A percentile compares a stretch with the other conserved stretches of the same genome.
These are phyloP conservation scores for Fusarium udum DNA, from an alignment of 2,329 filamentous ascomycete species.

Conservation along the genomic window DNA sequence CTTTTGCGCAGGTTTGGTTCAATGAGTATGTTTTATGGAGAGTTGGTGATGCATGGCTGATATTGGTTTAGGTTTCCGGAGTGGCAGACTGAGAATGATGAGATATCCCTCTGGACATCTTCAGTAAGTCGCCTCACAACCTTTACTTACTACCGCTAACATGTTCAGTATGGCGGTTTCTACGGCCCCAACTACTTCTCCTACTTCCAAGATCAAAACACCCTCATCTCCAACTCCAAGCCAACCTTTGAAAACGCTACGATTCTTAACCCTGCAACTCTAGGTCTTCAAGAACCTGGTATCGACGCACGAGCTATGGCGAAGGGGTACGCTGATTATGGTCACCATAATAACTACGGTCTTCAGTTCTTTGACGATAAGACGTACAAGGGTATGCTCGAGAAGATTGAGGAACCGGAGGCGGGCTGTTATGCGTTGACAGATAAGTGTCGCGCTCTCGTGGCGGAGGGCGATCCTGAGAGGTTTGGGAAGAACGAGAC, in stretches of 20 bases:
- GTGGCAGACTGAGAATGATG: constrained; percentile 59
- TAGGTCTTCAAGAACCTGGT: constrained; percentile 75
- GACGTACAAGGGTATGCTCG: constrained; percentile 23
- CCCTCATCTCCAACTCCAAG: constrained; percentile 39
- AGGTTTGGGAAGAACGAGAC: constrained; percentile 50
- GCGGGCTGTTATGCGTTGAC: constrained; percentile 63
- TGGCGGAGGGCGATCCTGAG: constrained; percentile 48
- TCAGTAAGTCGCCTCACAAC: constrained; percentile 46
- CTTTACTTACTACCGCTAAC: neutral
- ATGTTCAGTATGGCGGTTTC: constrained; percentile 64
- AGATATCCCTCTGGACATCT: constrained; percentile 71
- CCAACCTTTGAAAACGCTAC: constrained; percentile 53
- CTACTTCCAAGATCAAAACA: constrained; percentile 67
- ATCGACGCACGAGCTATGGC: constrained; percentile 69
- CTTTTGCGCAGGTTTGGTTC: constrained; percentile 69
- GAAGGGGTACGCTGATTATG: constrained; percentile 62
- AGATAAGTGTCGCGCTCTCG: constrained; percentile 55
- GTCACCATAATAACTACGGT: constrained; percentile 71
- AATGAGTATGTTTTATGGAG: constrained; percentile 45
- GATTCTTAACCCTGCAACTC: constrained; percentile 60
- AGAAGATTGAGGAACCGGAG: constrained; percentile 15
- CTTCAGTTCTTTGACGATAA: constrained; percentile 64
- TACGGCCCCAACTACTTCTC: constrained; percentile 70
- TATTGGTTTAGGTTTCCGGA: constrained; percentile 65
- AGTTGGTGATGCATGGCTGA: too few species aligned